Conservation (phyloP, 768 basidiomycete genomes). For the Tricholoma bakamatsutake region DNA sequence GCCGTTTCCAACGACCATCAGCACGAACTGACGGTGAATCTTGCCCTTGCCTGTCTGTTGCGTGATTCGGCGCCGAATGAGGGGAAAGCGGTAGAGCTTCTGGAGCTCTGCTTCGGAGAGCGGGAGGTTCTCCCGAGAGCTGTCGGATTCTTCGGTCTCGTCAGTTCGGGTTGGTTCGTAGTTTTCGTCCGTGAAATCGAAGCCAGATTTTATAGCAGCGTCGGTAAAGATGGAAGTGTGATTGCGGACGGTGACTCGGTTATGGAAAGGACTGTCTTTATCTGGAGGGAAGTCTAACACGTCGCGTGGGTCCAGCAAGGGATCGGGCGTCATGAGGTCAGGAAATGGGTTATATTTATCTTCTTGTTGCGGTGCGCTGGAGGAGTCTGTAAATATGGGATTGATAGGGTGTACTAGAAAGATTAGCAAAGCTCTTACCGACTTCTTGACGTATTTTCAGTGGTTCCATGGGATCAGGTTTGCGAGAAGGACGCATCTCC, state of each 20-base stretch:
- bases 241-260: slow-evolving; percentile 63
- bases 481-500: neutral
- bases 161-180: slow-evolving; percentile 21
- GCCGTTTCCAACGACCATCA: slow-evolving; percentile 78
- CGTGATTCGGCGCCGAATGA: slow-evolving; percentile 55
- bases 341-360: slow-evolving; percentile 31
- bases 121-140: slow-evolving; percentile 21
- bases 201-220: slow-evolving; percentile 27
- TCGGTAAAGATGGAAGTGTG: slow-evolving; percentile 61
- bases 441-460: neutral
- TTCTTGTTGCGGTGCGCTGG: neutral
- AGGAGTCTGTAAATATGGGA: neutral
- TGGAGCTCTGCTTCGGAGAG: slow-evolving; percentile 13
- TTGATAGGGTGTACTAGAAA: neutral
- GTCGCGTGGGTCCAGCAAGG: slow-evolving; percentile 57
- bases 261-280: slow-evolving; percentile 46
- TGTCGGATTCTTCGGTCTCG: slow-evolving; percentile 25
- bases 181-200: slow-evolving; percentile 25
- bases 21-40: slow-evolving; percentile 52
- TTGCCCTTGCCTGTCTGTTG: slow-evolving; percentile 96
- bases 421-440: neutral
- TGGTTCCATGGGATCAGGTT: too few species aligned
- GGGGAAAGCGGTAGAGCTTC: slow-evolving; percentile 34
- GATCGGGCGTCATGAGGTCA: slow-evolving; percentile 57
- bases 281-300: slow-evolving; percentile 48